Percentiles rank a stretch among this genome's conserved stretches.
Conservation (phyloP, 73 alveolate genomes). For the Halteria grandinella region DNA sequence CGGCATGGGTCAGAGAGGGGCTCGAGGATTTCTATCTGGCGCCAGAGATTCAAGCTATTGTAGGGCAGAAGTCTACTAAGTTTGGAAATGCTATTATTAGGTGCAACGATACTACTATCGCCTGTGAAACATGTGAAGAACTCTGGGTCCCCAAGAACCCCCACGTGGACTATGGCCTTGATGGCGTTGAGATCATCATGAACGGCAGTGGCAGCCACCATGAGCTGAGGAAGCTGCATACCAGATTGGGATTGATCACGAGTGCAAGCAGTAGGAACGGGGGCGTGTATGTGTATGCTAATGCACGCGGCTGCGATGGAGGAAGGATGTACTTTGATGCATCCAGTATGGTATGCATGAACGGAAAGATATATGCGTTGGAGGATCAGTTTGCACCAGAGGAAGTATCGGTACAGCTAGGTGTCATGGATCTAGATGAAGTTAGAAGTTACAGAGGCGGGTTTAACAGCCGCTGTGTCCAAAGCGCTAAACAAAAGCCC, state of each 20-base stretch:
- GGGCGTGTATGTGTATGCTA: slow-evolving; percentile 77
- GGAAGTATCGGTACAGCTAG: slow-evolving; percentile 82
- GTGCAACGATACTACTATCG: slow-evolving; percentile 76
- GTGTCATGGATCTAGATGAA: slow-evolving; percentile 82
- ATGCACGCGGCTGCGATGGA: slow-evolving; percentile 88
- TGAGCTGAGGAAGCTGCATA: slow-evolving; percentile 71
- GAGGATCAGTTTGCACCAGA: slow-evolving; percentile 79
- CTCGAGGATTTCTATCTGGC: slow-evolving; percentile 73
- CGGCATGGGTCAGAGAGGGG: slow-evolving; percentile 81
- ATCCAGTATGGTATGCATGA: slow-evolving; percentile 79
- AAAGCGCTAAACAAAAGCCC: slow-evolving; percentile 45
- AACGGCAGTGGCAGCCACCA: slow-evolving; percentile 77
- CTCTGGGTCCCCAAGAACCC: slow-evolving; percentile 80
- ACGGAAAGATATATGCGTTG: slow-evolving; percentile 83
- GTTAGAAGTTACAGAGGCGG: slow-evolving; percentile 75
- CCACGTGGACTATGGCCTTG: slow-evolving; percentile 69
- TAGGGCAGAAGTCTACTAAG: slow-evolving; percentile 58
- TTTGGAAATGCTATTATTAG: slow-evolving; percentile 80
- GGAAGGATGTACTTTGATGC: slow-evolving; percentile 91
- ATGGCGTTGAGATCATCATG: slow-evolving; percentile 82
- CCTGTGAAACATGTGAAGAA: slow-evolving; percentile 86
- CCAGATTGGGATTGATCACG: slow-evolving; percentile 63
- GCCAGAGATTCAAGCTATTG: slow-evolving; percentile 32
- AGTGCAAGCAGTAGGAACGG: slow-evolving; percentile 77
- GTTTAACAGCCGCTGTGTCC: slow-evolving; percentile 6